Evolutionary conservation across 768 basidiomycete genomes (phyloP), one percentile per base, ranked within the genome.

Genomic region (Boletus coccyginus): DNA sequence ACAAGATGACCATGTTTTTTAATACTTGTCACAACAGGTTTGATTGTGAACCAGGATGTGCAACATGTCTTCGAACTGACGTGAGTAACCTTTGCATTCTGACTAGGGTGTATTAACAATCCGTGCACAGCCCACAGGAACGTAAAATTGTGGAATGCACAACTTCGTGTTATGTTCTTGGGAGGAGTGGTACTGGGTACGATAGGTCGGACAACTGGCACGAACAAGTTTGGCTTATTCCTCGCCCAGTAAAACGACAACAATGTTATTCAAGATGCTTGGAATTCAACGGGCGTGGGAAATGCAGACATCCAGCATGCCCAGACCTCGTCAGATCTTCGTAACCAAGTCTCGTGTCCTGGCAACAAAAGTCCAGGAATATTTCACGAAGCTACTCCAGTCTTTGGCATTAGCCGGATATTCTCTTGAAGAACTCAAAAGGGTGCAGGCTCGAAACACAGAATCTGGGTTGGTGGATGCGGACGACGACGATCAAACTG

Each of bases 261-360:
- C 27, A 5, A 27, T 27, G 27, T 5, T 27, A 2, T 27, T 27
- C 27, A 27, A 27, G 27, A 27, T 27, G 27, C 27, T 27, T 27
- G 27, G 27, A 27, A 27, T 27, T 27, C 27, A 27, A 27, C 27
- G 27, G 5, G 27, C 27, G 5, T 27, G 27, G 27, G 27, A 27
- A 27, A 27, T 27, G 27, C 27, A 27, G 27, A 27, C 27, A 27
- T 27, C 27, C 27, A 5, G 27, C 5, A 27, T 27, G 27, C 27
- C 27, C 27, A 27, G 5, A 5, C 27, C 27, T 3, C 27, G 27
- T 27, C 27, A 27, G 27, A 67, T 90, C 13, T 90, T 90, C 57
- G 81, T 90, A 3, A 90, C 88, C 0, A 84, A 87, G 62, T 90
- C 88, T 2, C 77, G 76, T 17, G 74, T 83, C 17, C 77, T 90